These are phyloP conservation scores for Stevia rebaudiana DNA, from an alignment of 140 eudicot species.

Conservation along the genomic window DNA sequence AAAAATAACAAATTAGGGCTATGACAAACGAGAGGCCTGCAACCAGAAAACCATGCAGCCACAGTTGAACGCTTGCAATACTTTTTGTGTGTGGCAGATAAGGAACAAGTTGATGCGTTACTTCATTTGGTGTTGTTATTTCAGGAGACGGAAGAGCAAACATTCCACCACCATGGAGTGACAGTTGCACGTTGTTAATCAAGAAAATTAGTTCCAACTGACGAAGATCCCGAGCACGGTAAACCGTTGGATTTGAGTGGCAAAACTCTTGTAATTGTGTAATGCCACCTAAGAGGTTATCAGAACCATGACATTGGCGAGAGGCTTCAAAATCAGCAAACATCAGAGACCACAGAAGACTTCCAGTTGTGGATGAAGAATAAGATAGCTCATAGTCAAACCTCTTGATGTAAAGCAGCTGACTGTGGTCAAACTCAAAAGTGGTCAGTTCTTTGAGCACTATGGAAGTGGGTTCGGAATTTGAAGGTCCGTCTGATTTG, in stretches of 20 bases:
- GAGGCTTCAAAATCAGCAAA: constrained; percentile 82
- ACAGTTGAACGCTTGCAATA: constrained; percentile 18
- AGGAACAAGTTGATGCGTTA: constrained; percentile 24
- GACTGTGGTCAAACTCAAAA: constrained; percentile 30
- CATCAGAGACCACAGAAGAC: constrained; percentile 57
- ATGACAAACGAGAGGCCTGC: constrained; percentile 29
- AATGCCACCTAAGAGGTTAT: constrained; percentile 33
- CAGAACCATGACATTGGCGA: constrained; percentile 50
- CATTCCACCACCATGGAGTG: constrained; percentile 35
- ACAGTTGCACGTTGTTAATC: constrained; percentile 24
- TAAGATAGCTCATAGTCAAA: constrained; percentile 65
- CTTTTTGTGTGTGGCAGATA: constrained; percentile 30
- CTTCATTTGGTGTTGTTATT: too few species aligned
- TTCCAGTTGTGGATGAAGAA: constrained; percentile 53
- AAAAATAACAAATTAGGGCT: constrained; percentile 21
- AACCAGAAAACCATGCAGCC: constrained; percentile 31
- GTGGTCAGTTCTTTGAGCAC: constrained; percentile 30
- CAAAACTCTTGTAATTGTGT: constrained; percentile 33
- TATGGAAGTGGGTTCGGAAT: constrained; percentile 35
- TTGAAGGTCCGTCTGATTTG: constrained; percentile 44
- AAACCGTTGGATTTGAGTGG: constrained; percentile 44
- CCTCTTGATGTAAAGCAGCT: constrained; percentile 63
- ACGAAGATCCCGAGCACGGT: constrained; percentile 54
- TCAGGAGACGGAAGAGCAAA: constrained; percentile 44
- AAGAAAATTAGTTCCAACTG: constrained; percentile 37